Base-by-base conservation (phyloP, 352 stramenopile species). In the Discostella stelligera region DNA sequence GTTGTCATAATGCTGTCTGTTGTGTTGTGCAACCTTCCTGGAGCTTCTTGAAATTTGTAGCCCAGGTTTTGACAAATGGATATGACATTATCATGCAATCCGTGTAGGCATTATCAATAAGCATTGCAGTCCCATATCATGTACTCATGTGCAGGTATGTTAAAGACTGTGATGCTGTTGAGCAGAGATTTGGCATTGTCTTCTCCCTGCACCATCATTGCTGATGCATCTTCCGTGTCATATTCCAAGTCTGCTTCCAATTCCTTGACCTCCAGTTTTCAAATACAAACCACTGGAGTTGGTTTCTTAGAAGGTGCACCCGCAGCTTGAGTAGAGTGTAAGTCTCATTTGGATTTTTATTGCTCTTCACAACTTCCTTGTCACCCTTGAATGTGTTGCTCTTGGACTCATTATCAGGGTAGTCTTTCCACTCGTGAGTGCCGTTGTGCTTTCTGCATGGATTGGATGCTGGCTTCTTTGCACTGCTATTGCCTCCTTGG, bases 401-500 rank as follows among this genome's bases (percentile, higher is more conserved):
- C 14, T n/a, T n/a, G n/a, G 20, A 25, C 11, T 20, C 7, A 59
- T 70, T 70, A 44, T 70, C 25, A 2, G 48, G 48, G 46, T 25
- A 70, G 25, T 70, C 46, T 27, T 60, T 60, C 44, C 41, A 70
- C 7, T 60, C 18, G 25, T 70, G 44, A 13, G 20, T 14, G 30
- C 62, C 62, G 21, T 59, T 23, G 21, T 70, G 62, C 4, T 50
- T 59, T 2, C 21, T 53, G 58, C 58, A 65, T 53, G 54, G 58
- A 18, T 65, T 32, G 30, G 16, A 30, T 23, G 37, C 7, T 37
- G 16, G n/a, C 20, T 65, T 20, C 3, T 49, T 49, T 27, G n/a
- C n/a, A n/a, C n/a, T 32, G 50, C 25, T 50, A 10, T 41, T 41
- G 32, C 32, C 32, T 9, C 32, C 32, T 9, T 41, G 3, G 32